phyloP scores from a whole-genome alignment of 306 rosid genomes.

The Quercus engelmannii region DNA sequence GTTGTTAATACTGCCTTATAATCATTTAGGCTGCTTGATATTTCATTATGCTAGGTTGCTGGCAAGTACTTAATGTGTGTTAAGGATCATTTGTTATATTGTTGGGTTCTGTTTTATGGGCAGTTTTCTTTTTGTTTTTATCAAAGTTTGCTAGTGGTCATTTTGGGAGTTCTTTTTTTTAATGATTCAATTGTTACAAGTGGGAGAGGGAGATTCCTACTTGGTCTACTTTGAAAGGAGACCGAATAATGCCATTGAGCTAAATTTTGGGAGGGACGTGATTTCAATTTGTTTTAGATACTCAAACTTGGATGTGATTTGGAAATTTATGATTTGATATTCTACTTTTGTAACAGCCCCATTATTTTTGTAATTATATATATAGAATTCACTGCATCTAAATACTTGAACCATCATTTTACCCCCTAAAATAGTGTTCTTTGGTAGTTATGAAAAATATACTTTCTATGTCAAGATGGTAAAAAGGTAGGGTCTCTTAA shows the following conservation, averaged over 20 bases:
- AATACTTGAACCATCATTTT: too few species aligned
- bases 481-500: conserved; percentile 66
- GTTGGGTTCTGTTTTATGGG: neutral
- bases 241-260: too few species aligned
- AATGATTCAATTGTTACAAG: too few species aligned
- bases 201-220: neutral
- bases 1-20: too few species aligned
- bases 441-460: neutral
- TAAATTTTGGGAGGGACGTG: neutral
- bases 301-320: neutral
- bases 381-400: too few species aligned
- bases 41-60: too few species aligned
- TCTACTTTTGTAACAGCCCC: neutral
- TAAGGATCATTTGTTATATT: neutral
- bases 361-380: too few species aligned
- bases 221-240: too few species aligned
- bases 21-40: too few species aligned
- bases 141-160: neutral
- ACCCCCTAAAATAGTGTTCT: neutral
- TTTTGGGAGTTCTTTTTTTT: neutral
- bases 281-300: neutral
- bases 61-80: neutral
- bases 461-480: conserved; percentile 52
- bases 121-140: neutral
- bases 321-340: neutral